These are phyloP conservation scores for Pseudocercospora crystallina DNA, from an alignment of 2,329 filamentous ascomycete species.

Conservation along the genomic window DNA sequence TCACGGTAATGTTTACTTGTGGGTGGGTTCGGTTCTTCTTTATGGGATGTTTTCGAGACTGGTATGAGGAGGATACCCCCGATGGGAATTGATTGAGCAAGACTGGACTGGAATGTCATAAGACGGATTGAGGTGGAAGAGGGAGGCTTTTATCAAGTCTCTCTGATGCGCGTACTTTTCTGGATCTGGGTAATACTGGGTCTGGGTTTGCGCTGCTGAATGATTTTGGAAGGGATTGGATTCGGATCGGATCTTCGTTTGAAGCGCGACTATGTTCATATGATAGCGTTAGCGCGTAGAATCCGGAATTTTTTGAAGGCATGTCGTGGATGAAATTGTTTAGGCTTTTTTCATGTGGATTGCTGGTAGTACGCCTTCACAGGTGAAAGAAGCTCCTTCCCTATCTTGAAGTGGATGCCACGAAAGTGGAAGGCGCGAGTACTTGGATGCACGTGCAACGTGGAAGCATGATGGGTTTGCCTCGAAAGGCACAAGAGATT, in stretches of 20 bases:
- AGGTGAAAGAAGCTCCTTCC: too few relatives aligned
- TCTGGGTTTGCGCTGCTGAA: not conserved
- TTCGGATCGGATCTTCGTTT: not conserved
- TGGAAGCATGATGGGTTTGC: not conserved
- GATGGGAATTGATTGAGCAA: not conserved
- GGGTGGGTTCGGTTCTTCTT: not conserved
- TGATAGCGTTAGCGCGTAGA: not conserved
- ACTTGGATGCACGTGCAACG: not conserved
- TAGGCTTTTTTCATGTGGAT: too few relatives aligned
- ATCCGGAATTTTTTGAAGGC: too few relatives aligned
- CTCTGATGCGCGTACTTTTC: not conserved
- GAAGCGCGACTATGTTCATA: constrained; percentile 3
- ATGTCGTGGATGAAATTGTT: too few relatives aligned
- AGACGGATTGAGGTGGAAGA: not conserved
- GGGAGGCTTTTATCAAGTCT: not conserved
- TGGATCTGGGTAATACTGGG: constrained; percentile 3
- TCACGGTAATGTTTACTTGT: constrained; percentile 10
- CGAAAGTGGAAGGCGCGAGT: not conserved
- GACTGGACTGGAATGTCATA: not conserved
- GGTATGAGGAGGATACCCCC: not conserved
- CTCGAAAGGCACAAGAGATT: too few relatives aligned
- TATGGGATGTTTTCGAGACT: not conserved
- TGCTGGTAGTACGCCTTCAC: too few relatives aligned
- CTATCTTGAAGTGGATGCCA: too few relatives aligned
- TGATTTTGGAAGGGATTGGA: not conserved